Base-by-base conservation (phyloP, 352 stramenopile species). In the Pythium oligandrum region DNA sequence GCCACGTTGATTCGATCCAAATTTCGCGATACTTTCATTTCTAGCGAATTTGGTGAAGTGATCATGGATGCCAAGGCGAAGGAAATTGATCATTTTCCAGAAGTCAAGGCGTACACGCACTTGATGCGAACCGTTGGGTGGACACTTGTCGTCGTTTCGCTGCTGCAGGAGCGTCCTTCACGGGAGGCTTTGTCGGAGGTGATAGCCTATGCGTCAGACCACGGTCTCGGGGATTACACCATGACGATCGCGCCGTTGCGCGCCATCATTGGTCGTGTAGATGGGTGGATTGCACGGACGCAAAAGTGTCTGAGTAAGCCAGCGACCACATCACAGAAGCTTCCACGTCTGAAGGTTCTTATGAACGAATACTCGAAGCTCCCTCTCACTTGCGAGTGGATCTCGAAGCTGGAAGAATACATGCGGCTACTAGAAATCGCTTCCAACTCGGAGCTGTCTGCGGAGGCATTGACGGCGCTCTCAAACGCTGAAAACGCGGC, bases 311-410 rank as follows among this genome's bases (percentile, higher is more conserved):
- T 95, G 51, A 66, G 66, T 1, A 95, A 92, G 59, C 57, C 71
- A 39, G 51, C 64, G 4, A 87, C 53, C 48, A 82, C 78, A 51
- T 57, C 73, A 12, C 83, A 92, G 43, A 81, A 80, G 8, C 39
- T 84, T 17, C 58, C 75, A 2, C 71, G 79, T 3, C 54, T 93
- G 43, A 90, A 92, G 48, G 51, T 73, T 32, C 59, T 94, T 10
- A 63, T 94, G 63, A 95, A 94, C 57, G 85, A 95, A 53, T 95
- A 95, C 65, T 88, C 83, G 34, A 95, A 95, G 62, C 73, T 95
- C 10, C 85, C 85, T 11, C 54, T 95, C 26, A 92, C 85, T 9
- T 92, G 68, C 46, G 48, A 78, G 9, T 73, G 64, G 60, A 56
- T 73, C 9, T 40, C 48, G 17, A 80, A 55, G 33, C 32, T 66